Base-by-base conservation (phyloP, 257 asterid genomes). In the Solanum bukasovii region DNA sequence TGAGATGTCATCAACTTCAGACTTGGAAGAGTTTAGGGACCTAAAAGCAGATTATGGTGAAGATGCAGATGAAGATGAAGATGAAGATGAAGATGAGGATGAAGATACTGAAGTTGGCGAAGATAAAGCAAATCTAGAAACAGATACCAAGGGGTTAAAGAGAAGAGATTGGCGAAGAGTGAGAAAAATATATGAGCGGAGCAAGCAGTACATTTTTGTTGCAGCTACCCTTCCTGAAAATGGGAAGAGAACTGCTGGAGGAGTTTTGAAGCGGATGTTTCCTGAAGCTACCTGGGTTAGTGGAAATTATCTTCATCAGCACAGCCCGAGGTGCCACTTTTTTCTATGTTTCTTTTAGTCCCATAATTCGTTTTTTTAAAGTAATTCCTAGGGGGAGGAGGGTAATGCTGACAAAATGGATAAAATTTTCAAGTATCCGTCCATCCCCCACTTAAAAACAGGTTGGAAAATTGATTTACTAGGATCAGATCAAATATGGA, bases 191-290 rank as follows among this genome's bases (percentile, higher is more conserved):
- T 96, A 97, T 74, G 90, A 89, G 56, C 92, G 99, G 87, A 96
- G 99, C 90, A 97, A 97, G 93, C 99, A 97, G 91, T 97, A 95
- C 91, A 93, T 97, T 78, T 97, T 97, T 90, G 96, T 96, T 85
- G 99, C 99, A 65, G 99, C 99, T 63, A 97, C 99, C 23, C 99
- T 96, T 92, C 99, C 99, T 88, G 86, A 92, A 73, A 97, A 97
- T 77, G 99, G 99, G 40, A 97, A 97, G 95, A 89, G 89, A 93
- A 96, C 98, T 72, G 99, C 99, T 70, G 99, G 99, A 87, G 98
- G 98, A 87, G 92, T 91, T 49, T 89, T 97, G 91, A 96, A 94
- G 89, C 92, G 96, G 72, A 92, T 97, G 94, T 97, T 96, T 93
- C 98, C 98, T 52, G 98, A 95, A 85, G 98, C 98, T 71, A 90